Conservation (phyloP, 1,139 yeast species). For the Blastobotrys proliferans region DNA sequence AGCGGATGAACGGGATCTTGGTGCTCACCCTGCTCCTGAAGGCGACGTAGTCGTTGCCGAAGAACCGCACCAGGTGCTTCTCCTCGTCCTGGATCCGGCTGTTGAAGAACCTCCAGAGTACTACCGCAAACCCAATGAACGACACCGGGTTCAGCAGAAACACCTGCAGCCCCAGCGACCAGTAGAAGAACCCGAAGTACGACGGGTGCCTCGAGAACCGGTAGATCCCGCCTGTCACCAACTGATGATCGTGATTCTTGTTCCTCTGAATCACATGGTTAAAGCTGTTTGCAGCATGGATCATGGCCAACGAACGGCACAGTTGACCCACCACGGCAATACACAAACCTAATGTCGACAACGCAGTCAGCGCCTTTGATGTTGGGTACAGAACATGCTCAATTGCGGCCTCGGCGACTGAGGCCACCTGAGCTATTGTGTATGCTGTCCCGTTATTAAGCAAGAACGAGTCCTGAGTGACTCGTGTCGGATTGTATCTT, state of each 20-base stretch:
- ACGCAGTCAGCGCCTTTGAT: neutral
- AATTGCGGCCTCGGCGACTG: constrained; percentile 45
- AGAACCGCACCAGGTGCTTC: constrained; percentile 54
- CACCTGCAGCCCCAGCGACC: constrained; percentile 87
- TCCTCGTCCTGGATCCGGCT: constrained; percentile 69
- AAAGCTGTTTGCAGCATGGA: constrained; percentile 82
- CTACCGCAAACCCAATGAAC: constrained; percentile 42
- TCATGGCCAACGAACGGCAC: constrained; percentile 73
- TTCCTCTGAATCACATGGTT: constrained; percentile 68
- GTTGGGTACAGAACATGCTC: constrained; percentile 36
- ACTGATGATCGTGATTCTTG: constrained; percentile 51
- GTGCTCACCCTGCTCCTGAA: constrained; percentile 52
- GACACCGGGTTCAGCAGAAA: constrained; percentile 62
- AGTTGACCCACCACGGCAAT: constrained; percentile 58
- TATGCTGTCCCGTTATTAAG: constrained; percentile 67
- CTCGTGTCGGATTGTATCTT: constrained; percentile 59
- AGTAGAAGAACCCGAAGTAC: constrained; percentile 86
- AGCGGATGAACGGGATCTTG: constrained; percentile 49
- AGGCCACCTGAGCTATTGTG: constrained; percentile 55
- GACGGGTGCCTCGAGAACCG: constrained; percentile 71
- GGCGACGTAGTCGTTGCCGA: constrained; percentile 56
- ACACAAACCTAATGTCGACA: constrained; percentile 44
- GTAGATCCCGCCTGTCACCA: constrained; percentile 76
- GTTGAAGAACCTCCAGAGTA: constrained; percentile 64
- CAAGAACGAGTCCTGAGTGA: constrained; percentile 71